Conservation (phyloP, 257 asterid genomes). For the Echium plantagineum region DNA sequence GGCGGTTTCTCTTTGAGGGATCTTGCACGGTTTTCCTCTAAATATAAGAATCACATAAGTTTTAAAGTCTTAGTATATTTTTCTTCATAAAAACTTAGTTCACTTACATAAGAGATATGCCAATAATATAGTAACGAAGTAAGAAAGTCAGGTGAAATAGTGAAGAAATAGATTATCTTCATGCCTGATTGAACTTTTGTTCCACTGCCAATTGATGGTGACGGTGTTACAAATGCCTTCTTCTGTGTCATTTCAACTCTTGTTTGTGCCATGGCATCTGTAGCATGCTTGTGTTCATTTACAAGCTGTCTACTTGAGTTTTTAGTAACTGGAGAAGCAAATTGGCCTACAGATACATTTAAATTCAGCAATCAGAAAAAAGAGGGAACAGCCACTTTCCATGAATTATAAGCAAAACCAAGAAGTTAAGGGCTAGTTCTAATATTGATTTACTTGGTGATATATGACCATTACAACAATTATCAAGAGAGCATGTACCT, state of each 20-base stretch:
- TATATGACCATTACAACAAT: not conserved
- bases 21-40: not conserved
- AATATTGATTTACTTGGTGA: too few species aligned
- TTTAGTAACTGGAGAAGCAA: not conserved
- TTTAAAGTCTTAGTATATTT: too few species aligned
- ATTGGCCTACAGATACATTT: constrained; percentile 1
- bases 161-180: not conserved
- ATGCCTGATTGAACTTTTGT: not conserved
- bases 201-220: not conserved
- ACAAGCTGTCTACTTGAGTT: too few species aligned
- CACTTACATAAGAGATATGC: not conserved
- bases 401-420: not conserved
- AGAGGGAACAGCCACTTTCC: not conserved
- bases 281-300: too few species aligned
- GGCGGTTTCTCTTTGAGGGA: not conserved
- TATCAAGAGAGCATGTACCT: not conserved
- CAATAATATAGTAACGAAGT: not conserved
- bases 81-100: not conserved
- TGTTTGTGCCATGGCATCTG: not conserved
- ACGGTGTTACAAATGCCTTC: not conserved
- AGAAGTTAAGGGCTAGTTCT: not conserved
- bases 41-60: not conserved
- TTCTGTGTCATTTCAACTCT: not conserved
- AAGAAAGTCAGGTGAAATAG: not conserved
- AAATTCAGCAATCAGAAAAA: not conserved